Base-by-base conservation (phyloP, 352 stramenopile genomes). In the Phytophthora pistaciae region DNA sequence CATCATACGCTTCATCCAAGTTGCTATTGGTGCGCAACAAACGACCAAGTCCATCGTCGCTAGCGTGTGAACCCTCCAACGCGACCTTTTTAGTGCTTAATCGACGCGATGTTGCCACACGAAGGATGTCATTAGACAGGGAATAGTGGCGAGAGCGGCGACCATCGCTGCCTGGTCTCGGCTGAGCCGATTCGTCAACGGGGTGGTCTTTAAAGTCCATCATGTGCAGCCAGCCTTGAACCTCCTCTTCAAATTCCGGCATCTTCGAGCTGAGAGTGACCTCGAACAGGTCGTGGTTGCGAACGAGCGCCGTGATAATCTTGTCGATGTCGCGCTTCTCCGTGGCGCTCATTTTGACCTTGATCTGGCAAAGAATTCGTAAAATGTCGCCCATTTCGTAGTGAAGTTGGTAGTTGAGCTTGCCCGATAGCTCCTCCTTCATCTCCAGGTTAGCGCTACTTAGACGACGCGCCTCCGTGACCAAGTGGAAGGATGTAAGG, bases 311-410 rank as follows among this genome's bases (percentile, higher is more conserved):
- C 5, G 77, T 89, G 42, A 91, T 91, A 56, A 91, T 88, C 65
- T 88, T 88, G 58, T 93, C 82, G 20, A 93, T 88, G 25, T 90
- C 84, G 3, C 62, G 54, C 53, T 82, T 80, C 58, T 92, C 83
- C 2, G 61, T 53, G 31, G 20, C 7, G 14, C 61, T 75, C 79
- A 90, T 92, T 59, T 90, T 92, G 38, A 90, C 56, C 56, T 92
- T 92, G 36, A 92, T 79, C 56, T 91, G 82, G 55, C 82, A 92
- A 13, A 92, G 61, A 49, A 92, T 85, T n/a, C 82, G 82, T 36
- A 92, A 52, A 38, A 92, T 90, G 60, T 90, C 84, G 29, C 80
- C 82, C 84, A 92, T 92, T 62, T 91, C 84, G 68, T 91, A 91
- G 50, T 91, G 82, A 23, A 91, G 50, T 40, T 91, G 80, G 52